Base-by-base conservation (phyloP, 2,329 filamentous ascomycete genomes). In the Arthrobotrys iridis region DNA sequence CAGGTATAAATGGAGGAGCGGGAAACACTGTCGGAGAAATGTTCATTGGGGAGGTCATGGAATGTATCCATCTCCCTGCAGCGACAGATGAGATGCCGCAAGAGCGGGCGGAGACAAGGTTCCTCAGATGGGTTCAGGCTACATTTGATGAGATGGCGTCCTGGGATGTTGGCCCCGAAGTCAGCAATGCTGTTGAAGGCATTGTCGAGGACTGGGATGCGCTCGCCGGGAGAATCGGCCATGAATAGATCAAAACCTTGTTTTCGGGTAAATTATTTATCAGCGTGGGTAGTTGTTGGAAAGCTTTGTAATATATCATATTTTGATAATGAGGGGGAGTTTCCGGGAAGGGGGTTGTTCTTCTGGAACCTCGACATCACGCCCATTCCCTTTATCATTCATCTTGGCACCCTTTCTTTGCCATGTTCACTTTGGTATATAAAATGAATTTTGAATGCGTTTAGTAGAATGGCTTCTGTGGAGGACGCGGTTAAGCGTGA, bases 91-190 rank as follows among this genome's bases (percentile, higher is more conserved):
- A 77, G n/a, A 64, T 70, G 59, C 72, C 72, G 35, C 24, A 76
- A 43, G 78, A 79, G 58, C 68, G 77, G 45, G 67, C 78, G 15
- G 78, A 79, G 75, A 78, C 77, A 77, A 77, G 78, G 62, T 79
- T 78, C 59, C 65, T 79, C 63, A 70, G 77, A 26, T 79, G 78
- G 78, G 77, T 79, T 65, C 78, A 77, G 63, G 75, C 63, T 24
- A 77, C 78, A 41, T 79, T 79, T 60, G 75, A 72, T 45, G 78
- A 79, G 45, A 79, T 79, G 77, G 73, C 77, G 10, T 76, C 77
- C 40, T 79, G 78, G 78, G 78, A 78, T 45, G 78, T 79, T 10
- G 78, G 78, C 0, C 59, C 55, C 20, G 77, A 76, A 22, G 78
- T 79, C 35, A 72, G 74, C 41, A 60, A 60, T 73, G 55, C 62